Evolutionary conservation across 768 basidiomycete species (phyloP).

Genomic region (Psilocybe sp.): DNA sequence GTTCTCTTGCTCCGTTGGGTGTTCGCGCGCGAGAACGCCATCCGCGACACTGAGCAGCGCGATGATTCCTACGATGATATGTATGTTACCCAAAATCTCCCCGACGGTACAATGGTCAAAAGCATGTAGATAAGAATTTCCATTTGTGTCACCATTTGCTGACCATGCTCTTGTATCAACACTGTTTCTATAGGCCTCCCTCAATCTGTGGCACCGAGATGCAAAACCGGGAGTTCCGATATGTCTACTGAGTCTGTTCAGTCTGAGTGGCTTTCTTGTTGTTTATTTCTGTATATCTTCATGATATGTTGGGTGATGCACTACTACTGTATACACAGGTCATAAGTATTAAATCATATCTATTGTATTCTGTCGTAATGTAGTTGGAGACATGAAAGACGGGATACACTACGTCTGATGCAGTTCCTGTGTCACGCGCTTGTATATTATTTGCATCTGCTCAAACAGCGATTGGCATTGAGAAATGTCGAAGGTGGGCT

Average conservation of each 20-base stretch:
- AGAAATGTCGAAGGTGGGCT: too few species aligned
- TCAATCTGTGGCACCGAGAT: conserved; percentile 75
- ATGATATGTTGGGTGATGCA: too few species aligned
- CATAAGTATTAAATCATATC: too few species aligned
- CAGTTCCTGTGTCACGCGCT: too few species aligned
- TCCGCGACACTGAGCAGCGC: conserved; percentile 47
- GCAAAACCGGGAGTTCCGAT: conserved; percentile 74
- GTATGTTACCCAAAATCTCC: conserved; percentile 43
- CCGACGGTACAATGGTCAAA: conserved; percentile 50
- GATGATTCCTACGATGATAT: conserved; percentile 61
- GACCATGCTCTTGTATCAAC: neutral
- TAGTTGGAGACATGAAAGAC: too few species aligned
- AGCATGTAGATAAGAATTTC: conserved; percentile 54
- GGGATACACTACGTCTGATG: too few species aligned
- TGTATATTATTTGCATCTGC: too few species aligned
- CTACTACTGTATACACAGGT: too few species aligned
- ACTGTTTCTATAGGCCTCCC: conserved; percentile 49
- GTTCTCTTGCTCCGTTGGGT: conserved; percentile 56
- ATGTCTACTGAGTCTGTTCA: conserved; percentile 41
- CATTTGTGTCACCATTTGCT: neutral
- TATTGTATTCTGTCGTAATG: too few species aligned
- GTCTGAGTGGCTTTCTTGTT: neutral
- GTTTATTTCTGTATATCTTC: neutral
- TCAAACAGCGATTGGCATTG: too few species aligned
- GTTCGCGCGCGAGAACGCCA: conserved; percentile 60